Evolutionary conservation across 2,329 filamentous ascomycete species (phyloP).

Genomic region (Sclerotinia glacialis): DNA sequence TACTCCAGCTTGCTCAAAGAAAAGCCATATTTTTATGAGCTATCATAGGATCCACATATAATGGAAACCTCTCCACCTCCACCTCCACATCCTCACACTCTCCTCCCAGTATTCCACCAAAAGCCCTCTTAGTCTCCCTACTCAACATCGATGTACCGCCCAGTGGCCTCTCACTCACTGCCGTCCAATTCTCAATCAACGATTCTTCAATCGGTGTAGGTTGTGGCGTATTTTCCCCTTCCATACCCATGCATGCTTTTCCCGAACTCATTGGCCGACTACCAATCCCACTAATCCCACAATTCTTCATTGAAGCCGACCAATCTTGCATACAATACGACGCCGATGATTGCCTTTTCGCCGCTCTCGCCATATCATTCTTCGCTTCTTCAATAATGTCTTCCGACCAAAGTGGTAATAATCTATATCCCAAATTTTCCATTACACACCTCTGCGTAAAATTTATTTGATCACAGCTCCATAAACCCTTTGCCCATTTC

Average conservation of each 20-base stretch:
- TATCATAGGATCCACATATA: neutral
- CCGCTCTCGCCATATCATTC: slow-evolving; percentile 63
- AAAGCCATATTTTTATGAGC: neutral
- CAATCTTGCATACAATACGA: slow-evolving; percentile 20
- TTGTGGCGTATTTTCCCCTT: slow-evolving; percentile 16
- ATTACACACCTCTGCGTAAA: slow-evolving; percentile 62
- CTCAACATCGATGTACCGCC: slow-evolving; percentile 14
- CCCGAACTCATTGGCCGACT: slow-evolving; percentile 5
- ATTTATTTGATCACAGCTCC: slow-evolving; percentile 62
- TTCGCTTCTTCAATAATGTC: slow-evolving; percentile 57
- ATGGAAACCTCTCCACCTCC: neutral
- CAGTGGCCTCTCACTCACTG: neutral
- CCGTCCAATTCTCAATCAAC: neutral
- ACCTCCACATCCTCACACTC: neutral
- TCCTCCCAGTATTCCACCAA: neutral
- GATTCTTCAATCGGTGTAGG: slow-evolving; percentile 15
- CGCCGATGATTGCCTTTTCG: slow-evolving; percentile 12
- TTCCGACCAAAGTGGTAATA: slow-evolving; percentile 58
- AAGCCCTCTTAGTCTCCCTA: slow-evolving; percentile 10
- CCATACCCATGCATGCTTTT: slow-evolving; percentile 10
- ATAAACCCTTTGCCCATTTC: slow-evolving; percentile 54
- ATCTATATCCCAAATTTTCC: slow-evolving; percentile 61
- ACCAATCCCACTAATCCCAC: neutral
- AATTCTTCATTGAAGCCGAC: slow-evolving; percentile 6
- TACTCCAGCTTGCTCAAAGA: neutral